Base-by-base conservation (phyloP, 768 basidiomycete species). In the Naganishia kalamii region DNA sequence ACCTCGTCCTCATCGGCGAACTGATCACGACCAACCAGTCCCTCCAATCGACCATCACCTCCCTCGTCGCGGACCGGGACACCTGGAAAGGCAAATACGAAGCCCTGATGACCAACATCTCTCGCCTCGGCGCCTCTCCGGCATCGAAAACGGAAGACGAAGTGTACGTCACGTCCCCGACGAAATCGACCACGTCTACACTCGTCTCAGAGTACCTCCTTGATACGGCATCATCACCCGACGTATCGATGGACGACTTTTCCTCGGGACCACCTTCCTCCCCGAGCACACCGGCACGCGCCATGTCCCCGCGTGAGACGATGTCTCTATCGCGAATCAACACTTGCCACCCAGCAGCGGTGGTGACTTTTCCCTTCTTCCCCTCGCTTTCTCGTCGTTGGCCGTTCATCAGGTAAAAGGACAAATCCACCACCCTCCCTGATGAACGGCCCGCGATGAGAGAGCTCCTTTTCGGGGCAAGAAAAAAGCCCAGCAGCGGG, bases 321-420 rank as follows among this genome's bases (percentile, higher is more conserved):
- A 37, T 40, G 37, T n/a, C 54, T 37, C 19, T 57, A 33, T 5
- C 35, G 54, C 33, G 40, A 57, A 37, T 33, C 62, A 40, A 32
- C 51, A 64, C 63, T 64, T 64, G 63, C 63, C 63, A 64, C 41
- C 63, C 63, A 52, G 63, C 63, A 64, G 63, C 63, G 63, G 50
- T 64, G 63, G 63, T 44, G 49, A 64, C 63, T 54, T 64, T 64
- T 21, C 50, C 62, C 10, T 23, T 27, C 49, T 51, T 19, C 4
- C 25, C 33, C 17, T 37, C 21, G n/a, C 54, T 12, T 2, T 40
- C 21, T 8, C 19, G 21, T 37, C 35, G 13, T 32, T 15, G n/a
- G 11, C n/a, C 23, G 51, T 57, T 57, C n/a, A 27, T 57, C 35
- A 33, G 32, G 54, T 41, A 32, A n/a, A 25, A 15, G 19, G 40